Conservation (phyloP, 2,329 filamentous ascomycete species). For the Acephala macrosclerotiorum region DNA sequence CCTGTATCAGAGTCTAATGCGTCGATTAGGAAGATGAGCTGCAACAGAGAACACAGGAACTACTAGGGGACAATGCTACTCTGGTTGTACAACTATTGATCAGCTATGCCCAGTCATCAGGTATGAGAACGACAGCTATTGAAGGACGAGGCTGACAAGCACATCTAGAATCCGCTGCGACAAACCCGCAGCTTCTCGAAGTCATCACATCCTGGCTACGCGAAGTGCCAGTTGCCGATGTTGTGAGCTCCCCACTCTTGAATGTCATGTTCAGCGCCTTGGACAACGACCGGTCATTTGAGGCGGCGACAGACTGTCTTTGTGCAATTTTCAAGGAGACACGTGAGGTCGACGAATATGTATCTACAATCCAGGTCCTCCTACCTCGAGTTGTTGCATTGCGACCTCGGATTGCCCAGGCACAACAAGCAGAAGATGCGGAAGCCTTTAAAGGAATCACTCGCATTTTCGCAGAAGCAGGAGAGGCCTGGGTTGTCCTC, state of each 20-base stretch:
- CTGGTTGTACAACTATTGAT: slow-evolving; percentile 88
- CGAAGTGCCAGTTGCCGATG: slow-evolving; percentile 84
- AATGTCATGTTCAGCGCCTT: slow-evolving; percentile 82
- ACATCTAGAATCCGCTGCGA: slow-evolving; percentile 72
- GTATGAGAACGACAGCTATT: slow-evolving; percentile 58
- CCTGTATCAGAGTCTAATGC: slow-evolving; percentile 55
- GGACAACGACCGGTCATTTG: slow-evolving; percentile 77
- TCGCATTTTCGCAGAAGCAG: slow-evolving; percentile 89
- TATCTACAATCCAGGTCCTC: slow-evolving; percentile 80
- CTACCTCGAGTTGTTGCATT: slow-evolving; percentile 83
- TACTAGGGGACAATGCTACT: slow-evolving; percentile 88
- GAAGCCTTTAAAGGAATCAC: slow-evolving; percentile 90
- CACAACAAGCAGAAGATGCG: slow-evolving; percentile 80
- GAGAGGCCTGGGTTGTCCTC: slow-evolving; percentile 91
- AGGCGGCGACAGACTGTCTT: slow-evolving; percentile 89
- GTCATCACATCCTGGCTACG: slow-evolving; percentile 97
- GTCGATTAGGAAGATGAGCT: slow-evolving; percentile 91
- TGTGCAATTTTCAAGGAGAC: slow-evolving; percentile 94
- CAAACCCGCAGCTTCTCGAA: slow-evolving; percentile 89
- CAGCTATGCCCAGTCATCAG: slow-evolving; percentile 89
- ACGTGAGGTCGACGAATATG: slow-evolving; percentile 88
- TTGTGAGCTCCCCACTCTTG: slow-evolving; percentile 86
- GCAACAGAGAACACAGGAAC: slow-evolving; percentile 81
- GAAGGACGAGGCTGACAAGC: slow-evolving; percentile 32
- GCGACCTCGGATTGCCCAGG: slow-evolving; percentile 76